A percentile compares a stretch with the other conserved stretches of the same genome.
phyloP scores from a whole-genome alignment of 1,139 yeast species.

The Candida gigantensis region DNA sequence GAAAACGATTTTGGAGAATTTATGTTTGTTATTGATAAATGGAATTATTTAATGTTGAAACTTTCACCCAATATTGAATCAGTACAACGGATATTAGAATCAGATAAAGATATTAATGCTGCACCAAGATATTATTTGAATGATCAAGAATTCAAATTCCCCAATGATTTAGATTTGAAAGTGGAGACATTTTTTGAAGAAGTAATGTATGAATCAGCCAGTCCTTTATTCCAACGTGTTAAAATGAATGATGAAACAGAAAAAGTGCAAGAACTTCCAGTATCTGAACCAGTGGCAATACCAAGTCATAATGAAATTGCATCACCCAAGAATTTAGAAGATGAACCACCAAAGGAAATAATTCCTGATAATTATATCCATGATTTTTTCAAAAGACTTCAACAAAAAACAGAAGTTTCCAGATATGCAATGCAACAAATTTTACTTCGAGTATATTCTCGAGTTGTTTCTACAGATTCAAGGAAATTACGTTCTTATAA shows the following conservation, averaged over 20 bases:
- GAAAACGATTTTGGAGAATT: slow-evolving; percentile 37
- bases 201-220: slow-evolving; percentile 18
- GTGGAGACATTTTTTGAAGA: slow-evolving; percentile 28
- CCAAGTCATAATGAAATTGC: too few relatives aligned
- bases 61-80: slow-evolving; percentile 31
- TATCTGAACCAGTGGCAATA: too few relatives aligned
- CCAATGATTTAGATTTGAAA: slow-evolving; percentile 24
- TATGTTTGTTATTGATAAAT: slow-evolving; percentile 40
- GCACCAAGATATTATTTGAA: slow-evolving; percentile 29
- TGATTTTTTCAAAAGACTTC: slow-evolving; percentile 33
- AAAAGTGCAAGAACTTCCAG: slow-evolving; percentile 1
- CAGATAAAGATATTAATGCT: slow-evolving; percentile 32
- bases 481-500: slow-evolving; percentile 66
- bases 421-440: slow-evolving; percentile 65
- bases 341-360: slow-evolving; percentile 12
- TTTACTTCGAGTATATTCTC: slow-evolving; percentile 67
- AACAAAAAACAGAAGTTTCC: slow-evolving; percentile 47
- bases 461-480: slow-evolving; percentile 78
- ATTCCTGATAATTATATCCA: slow-evolving; percentile 24
- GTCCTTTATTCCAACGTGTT: slow-evolving; percentile 16
- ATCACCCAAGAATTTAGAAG: too few relatives aligned
- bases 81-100: slow-evolving; percentile 10
- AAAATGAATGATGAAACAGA: slow-evolving; percentile 6
- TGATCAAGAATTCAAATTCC: slow-evolving; percentile 17
- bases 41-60: slow-evolving; percentile 42